Evolutionary conservation across 2,329 filamentous ascomycete genomes (phyloP), one percentile per base, ranked within the genome.

Genomic region (Aureobasidium sp.): DNA sequence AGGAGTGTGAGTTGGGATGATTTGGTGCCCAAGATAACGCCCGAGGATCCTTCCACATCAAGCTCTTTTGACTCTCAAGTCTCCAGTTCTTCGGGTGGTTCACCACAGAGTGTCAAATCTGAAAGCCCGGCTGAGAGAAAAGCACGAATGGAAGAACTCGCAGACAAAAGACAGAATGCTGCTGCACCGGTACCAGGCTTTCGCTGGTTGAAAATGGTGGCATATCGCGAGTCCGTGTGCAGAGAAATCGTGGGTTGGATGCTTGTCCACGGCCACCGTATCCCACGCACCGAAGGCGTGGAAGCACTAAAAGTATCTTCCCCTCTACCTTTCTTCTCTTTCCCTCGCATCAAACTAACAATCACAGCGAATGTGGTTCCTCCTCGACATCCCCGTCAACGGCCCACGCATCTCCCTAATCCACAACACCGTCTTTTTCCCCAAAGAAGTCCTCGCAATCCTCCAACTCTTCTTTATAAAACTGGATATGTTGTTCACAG

Each of bases 391-490:
- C 4, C 76, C 82, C 0, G 84, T 83, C 15, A 87, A 80, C 55
- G 68, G 65, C 0, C 76, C 81, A 15, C 84, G 90, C 0, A 73
- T 79, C 6, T 76, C 76, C 1, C 75, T 87, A 6, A 71, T 90
- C 5, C 77, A 76, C 34, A 84, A 84, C 70, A 58, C 60, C 11
- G 66, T 68, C 0, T 77, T 86, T 52, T 88, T 88, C 80, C 76
- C 79, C 11, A 76, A 87, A 62, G 64, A 71, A 4, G 84, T 90
- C 68, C 72, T 94, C 11, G 82, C 84, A 69, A 78, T 83, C 56
- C 79, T 83, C 2, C 82, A 85, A 48, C 73, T 87, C 63, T 86
- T 93, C 75, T 77, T 90, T 66, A 70, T 89, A 65, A 92, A 93
- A 75, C 80, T 94, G 17, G 80, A 84, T 68, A 84, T 91, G 82